These are phyloP conservation scores for Poa pratensis DNA, from an alignment of 176 grass and related monocot genomes.

Conservation along the genomic window DNA sequence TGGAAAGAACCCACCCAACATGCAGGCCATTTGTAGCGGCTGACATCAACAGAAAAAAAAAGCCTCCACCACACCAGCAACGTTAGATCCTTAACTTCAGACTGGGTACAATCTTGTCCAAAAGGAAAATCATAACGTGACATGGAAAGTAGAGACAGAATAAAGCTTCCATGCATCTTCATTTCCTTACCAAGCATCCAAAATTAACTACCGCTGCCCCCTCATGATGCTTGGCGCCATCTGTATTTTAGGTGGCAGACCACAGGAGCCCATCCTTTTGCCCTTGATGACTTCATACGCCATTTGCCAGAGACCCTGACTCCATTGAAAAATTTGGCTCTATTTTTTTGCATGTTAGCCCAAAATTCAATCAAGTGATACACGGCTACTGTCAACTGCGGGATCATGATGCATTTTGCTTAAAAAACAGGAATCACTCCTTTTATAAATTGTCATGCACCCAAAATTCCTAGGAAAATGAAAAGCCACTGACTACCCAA, in stretches of 20 bases:
- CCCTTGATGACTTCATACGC: not conserved
- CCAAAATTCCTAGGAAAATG: not conserved
- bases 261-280: not conserved
- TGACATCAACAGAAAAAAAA: not conserved
- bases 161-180: not conserved
- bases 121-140: not conserved
- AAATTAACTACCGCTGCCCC: not conserved
- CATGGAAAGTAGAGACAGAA: not conserved
- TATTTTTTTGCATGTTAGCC: not conserved
- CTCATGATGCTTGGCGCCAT: slow-evolving; percentile 2
- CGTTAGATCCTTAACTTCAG: not conserved
- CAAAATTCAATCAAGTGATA: not conserved
- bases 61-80: not conserved
- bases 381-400: not conserved
- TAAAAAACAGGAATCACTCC: not conserved
- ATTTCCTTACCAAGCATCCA: slow-evolving; percentile 19
- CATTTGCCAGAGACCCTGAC: not conserved
- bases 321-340: not conserved
- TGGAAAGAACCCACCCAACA: not conserved
- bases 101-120: not conserved
- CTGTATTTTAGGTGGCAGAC: not conserved
- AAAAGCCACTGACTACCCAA: not conserved
- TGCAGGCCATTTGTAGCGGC: not conserved
- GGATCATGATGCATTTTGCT: not conserved
- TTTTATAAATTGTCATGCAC: slow-evolving; percentile 13